Evolutionary conservation across 1,284 basidiomycete species (phyloP), one percentile per base, ranked within the genome.

Genomic region (Ustilago curta): DNA sequence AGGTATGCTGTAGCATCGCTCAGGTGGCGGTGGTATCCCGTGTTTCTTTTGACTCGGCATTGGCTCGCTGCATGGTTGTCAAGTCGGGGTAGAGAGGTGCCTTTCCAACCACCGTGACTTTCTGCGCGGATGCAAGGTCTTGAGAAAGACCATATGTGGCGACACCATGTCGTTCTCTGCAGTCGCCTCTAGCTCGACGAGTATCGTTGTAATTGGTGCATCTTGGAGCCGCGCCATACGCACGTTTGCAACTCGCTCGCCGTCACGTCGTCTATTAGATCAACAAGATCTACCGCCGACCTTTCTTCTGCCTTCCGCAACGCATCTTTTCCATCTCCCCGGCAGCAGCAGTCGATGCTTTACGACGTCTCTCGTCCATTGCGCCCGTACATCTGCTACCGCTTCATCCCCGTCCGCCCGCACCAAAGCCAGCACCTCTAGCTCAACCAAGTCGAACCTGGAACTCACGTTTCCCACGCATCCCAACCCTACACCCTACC

Each of bases 401-500:
- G 16, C 19, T 27, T 11, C 40, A n/a, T 21, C 42, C 2, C 0
- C 56, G 31, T 45, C 42, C 43, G 25, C 53, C 9, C 27, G 27
- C 27, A 4, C 4, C 27, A 27, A 27, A 27, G 5, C 27, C 25
- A 32, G 55, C 4, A 31, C 25, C 11, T 35, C 55, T 18, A 18
- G 37, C 6, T 31, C 55, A 3, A 16, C 3, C 23, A 19, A 27
- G 4, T 27, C 27, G 27, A 27, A 27, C 27, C 27, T 27, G 0
- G 29, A 56, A 16, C 54, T 51, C 25, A 16, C 64, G 2, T 73
- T 40, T 27, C 70, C 70, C 47, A 35, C 74, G 48, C 47, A 48
- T 52, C 18, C 32, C 59, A 77, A 51, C 48, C 72, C 72, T 1
- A 64, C 77, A 8, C 83, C 83, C 3, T 84, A 80, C 55, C 79